A percentile compares a stretch with the other conserved stretches of the same genome.
These are phyloP conservation scores for Skeletonema menzelii DNA, from an alignment of 108 stramenopile genomes.

Conservation along the genomic window DNA sequence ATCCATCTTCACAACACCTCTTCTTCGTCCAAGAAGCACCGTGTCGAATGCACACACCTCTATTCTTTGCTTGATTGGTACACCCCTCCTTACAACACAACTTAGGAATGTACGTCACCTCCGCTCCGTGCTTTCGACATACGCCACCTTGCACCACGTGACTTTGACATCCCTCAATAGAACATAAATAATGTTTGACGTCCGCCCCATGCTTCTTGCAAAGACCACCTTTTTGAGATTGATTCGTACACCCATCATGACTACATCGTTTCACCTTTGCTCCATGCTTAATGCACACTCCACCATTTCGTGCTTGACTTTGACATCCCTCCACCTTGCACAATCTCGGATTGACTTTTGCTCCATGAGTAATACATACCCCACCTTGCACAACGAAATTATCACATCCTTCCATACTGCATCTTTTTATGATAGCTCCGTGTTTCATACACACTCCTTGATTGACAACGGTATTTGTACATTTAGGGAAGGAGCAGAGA, in stretches of 20 bases:
- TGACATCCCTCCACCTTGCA: background rate
- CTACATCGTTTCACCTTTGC: background rate
- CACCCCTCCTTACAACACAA: background rate
- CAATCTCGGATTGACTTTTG: background rate
- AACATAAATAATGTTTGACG: background rate
- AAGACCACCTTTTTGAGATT: background rate
- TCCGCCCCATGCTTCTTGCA: conserved; percentile 2
- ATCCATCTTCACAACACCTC: background rate
- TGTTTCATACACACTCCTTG: background rate
- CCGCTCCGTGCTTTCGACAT: conserved; percentile 8
- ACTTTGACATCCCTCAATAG: background rate
- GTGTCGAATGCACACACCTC: background rate
- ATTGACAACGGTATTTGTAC: background rate
- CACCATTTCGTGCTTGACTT: background rate
- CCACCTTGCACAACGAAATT: background rate
- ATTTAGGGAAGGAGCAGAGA: background rate
- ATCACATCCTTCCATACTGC: background rate
- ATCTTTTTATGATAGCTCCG: background rate
- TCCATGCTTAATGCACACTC: background rate
- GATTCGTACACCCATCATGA: background rate
- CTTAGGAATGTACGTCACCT: background rate
- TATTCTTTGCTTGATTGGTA: background rate
- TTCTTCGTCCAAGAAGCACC: background rate
- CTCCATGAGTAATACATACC: background rate
- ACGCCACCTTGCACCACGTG: background rate